Evolutionary conservation across 176 grass and related monocot genomes (phyloP), one percentile per base, ranked within the genome.

Genomic region (Chloris gayana): DNA sequence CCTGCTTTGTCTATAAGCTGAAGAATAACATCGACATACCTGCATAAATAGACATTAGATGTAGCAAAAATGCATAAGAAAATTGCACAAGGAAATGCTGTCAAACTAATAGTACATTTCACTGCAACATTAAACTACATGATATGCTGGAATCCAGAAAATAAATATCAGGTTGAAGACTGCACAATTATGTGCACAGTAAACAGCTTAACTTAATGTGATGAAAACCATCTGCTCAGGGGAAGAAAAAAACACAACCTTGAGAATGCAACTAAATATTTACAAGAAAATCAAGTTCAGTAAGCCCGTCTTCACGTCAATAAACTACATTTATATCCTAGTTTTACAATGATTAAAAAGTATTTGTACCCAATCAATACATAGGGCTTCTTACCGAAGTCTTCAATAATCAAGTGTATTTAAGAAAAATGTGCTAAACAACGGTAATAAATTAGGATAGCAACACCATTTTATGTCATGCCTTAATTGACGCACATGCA

Each of bases 21-120:
- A 86, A 99, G 96, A 87, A 99, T 99, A 73, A 99, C 96, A 88
- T 99, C 96, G 56, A 99, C 96, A 86, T 95, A 99, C 96, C 96
- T 99, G 85, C 57, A 85, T 50, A 87, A 78, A 74, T 30, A 79
- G 1, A 77, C 29, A 8, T 44, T 72, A 31, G 37, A 67, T 85
- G 50, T 5, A 26, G 31, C 4, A 44, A 19, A 81, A 69, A 77
- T 59, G n/a, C 17, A 75, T 46, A 54, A 30, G 27, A 67, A 66
- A 73, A 45, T 46, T 83, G 64, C 60, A 78, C 0, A 71, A 38
- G 39, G 45, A 82, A 85, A 58, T 46, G 47, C 31, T 49, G 38
- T 17, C 31, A 29, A 75, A 73, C 14, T 82, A 66, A 61, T 12
- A 15, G 24, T 37, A 46, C 50, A 29, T 17, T 75, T 63, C 11